Base-by-base conservation (phyloP, 2,329 filamentous ascomycete genomes). In the Westerdykella ornata region DNA sequence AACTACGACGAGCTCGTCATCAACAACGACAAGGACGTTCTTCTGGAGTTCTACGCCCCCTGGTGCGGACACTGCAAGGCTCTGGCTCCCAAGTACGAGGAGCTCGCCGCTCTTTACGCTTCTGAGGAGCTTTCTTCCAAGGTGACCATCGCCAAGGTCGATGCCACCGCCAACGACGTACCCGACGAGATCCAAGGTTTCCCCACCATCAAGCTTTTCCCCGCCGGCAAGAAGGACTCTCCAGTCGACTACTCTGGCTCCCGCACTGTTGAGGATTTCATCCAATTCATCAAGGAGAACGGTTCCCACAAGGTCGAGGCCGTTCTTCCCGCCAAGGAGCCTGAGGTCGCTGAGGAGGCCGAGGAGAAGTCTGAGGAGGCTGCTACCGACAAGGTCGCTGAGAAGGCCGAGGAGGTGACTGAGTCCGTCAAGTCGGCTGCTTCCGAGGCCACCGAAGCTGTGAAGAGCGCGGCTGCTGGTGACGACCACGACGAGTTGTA, bases 201-300 rank as follows among this genome's bases (percentile, higher is more conserved):
- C 84, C 92, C 92, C 43, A 98, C 92, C 68, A 96, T 98, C 80
- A 97, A 97, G 80, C 80, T 98, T 55, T 98, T 81, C 84, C 80
- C 87, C 51, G 92, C 92, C 58, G 89, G 88, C 61, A 77, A 78
- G 70, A 98, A 98, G 82, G 76, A 78, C 62, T 74, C 81, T 55
- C 86, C 92, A 45, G 70, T 96, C 49, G 87, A 88, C 57, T 98
- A 96, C 80, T 78, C 76, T 52, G 92, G 92, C 58, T 79, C 83
- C 52, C 88, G 92, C 62, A 92, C 88, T 41, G 73, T 96, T 42
- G 87, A 95, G 74, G 92, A 97, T 67, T 80, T 98, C 46, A 83
- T 86, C 62, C 78, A 83, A 60, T 98, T 98, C 74, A 79, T 98
- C 69, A 82, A 87, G 72, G 88, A 96, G 76, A 94, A 92, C 68